phyloP scores from a whole-genome alignment of 257 asterid genomes.

The Solanum piurae region DNA sequence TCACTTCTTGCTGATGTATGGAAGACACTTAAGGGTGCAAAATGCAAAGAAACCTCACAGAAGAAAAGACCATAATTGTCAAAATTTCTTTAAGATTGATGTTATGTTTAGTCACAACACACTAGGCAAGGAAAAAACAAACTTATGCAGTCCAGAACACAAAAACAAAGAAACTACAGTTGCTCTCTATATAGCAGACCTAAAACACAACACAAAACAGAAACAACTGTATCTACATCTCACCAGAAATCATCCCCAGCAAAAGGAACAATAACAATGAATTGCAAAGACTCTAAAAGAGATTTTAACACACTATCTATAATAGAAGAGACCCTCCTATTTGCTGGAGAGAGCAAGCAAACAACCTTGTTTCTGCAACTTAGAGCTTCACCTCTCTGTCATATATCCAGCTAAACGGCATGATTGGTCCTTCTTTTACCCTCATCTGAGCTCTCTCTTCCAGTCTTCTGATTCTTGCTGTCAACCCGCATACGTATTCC shows the following conservation, averaged over 20 bases:
- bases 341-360: not conserved
- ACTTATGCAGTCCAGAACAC: not conserved
- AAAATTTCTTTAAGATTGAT: constrained; percentile 7
- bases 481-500: constrained; percentile 62
- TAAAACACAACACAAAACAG: not conserved
- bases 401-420: constrained; percentile 61
- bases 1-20: not conserved
- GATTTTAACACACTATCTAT: constrained; percentile 3
- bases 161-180: constrained; percentile 9
- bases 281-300: not conserved
- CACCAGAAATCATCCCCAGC: constrained; percentile 4
- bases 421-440: constrained; percentile 37
- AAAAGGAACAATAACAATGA: not conserved
- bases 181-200: constrained; percentile 9
- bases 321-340: not conserved
- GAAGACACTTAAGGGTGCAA: not conserved
- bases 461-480: constrained; percentile 48
- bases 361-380: not conserved
- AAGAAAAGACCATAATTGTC: not conserved
- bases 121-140: constrained; percentile 2
- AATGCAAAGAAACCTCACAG: not conserved
- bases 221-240: constrained; percentile 37
- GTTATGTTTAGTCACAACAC: not conserved
- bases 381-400: constrained; percentile 61
- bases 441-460: constrained; percentile 63